Evolutionary conservation across 1,139 yeast species (phyloP), one percentile per base, ranked within the genome.

Genomic region (Magnusiomyces paraingens): DNA sequence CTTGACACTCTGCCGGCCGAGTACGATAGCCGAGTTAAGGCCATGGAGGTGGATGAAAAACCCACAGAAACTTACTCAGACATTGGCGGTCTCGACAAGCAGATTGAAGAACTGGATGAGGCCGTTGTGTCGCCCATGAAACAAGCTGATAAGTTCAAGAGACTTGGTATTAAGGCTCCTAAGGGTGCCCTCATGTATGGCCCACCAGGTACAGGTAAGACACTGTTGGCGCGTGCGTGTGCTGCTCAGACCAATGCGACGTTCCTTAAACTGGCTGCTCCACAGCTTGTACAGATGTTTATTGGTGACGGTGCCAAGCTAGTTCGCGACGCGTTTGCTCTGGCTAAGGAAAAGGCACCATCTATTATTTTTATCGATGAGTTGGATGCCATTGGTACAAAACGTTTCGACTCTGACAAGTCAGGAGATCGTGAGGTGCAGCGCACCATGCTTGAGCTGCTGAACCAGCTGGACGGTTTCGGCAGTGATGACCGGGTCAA

Each of bases 241-340:
- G 99, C 99, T 14, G 99, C 99, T 4, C 98, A 93, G 71, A 87
- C 96, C 0, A 95, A 94, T 58, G 99, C 99, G n/a, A 93, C 99
- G 0, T 93, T 93, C 69, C 77, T 93, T 67, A 93, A 93, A 68
- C 78, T 94, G 59, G 98, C 99, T 0, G 99, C 98, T 51, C 99
- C 99, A 18, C 99, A 94, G 71, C 81, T 93, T 63, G 99, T 93
- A 48, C 99, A 94, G 70, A 93, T 93, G 99, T 94, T 91, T 66
- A 94, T 94, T 69, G 99, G 99, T 67, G 99, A 93, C 70, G 99
- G 99, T 72, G 99, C 99, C 55, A 93, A 93, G 72, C 78, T 93
- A 63, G 98, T 93, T 52, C 84, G 99, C 65, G 99, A 93, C 73
- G 99, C 99, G 1, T 93, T 93, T 72, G 97, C 95, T n/a, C 76